Conservation (phyloP, 176 grass and related monocot genomes). For the Themeda triandra region DNA sequence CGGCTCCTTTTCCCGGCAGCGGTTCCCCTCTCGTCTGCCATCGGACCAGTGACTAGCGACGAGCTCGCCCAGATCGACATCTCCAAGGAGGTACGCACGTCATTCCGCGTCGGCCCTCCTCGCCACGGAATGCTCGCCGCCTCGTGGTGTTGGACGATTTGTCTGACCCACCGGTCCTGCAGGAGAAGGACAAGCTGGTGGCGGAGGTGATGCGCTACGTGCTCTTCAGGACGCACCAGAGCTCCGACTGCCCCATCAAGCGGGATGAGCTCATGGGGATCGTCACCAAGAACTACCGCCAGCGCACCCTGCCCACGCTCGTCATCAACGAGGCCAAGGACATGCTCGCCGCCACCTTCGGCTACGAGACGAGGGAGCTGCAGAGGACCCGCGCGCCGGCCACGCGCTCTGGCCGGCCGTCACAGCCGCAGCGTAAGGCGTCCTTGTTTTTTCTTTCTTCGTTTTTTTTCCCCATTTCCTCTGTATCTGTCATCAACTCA, state of each 20-base stretch:
- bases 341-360: slow-evolving; percentile 66
- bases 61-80: too few species aligned
- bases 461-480: too few species aligned
- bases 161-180: not conserved
- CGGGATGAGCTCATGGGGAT: slow-evolving; percentile 80
- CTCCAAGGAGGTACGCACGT: slow-evolving; percentile 40
- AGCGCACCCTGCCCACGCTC: slow-evolving; percentile 58
- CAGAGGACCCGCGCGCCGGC: slow-evolving; percentile 60
- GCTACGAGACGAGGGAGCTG: slow-evolving; percentile 87
- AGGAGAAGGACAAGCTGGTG: slow-evolving; percentile 97
- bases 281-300: slow-evolving; percentile 86
- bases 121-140: not conserved
- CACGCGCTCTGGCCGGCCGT: slow-evolving; percentile 40
- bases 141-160: slow-evolving; percentile 28
- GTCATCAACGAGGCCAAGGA: slow-evolving; percentile 80
- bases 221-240: slow-evolving; percentile 84
- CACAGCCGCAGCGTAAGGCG: slow-evolving; percentile 49
- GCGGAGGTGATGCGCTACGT: slow-evolving; percentile 77
- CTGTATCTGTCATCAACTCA: not conserved
- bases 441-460: not conserved
- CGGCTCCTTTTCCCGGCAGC: too few species aligned
- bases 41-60: too few species aligned
- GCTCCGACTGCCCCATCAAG: slow-evolving; percentile 73
- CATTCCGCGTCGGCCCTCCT: not conserved
- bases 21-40: too few species aligned